Base-by-base conservation (phyloP, 2,329 filamentous ascomycete species). In the Colletotrichum sp. region DNA sequence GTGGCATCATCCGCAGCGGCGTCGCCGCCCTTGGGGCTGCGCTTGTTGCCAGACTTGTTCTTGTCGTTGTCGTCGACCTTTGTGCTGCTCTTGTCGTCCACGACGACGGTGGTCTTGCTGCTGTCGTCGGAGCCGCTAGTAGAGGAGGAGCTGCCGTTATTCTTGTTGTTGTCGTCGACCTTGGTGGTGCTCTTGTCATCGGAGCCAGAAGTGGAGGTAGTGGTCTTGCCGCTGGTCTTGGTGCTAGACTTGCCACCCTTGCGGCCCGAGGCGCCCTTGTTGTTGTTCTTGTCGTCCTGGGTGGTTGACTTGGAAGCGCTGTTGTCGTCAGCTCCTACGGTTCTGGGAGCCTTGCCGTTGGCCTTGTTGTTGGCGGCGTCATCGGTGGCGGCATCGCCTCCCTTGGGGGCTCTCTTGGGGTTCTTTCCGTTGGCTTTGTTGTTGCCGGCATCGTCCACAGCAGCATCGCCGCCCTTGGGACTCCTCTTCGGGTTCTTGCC, bases 111-210 rank as follows among this genome's bases (percentile, higher is more conserved):
- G 8, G 39, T 43, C 3, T 43, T 43, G 39, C 18, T 43, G 39
- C 18, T 43, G 39, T 43, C 39, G 18, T 43, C 39, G 39, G 39
- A n/a, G 39, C 39, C 39, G 39, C 39, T 43, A 18, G 39, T 43
- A 43, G 68, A 69, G 32, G 55, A 36, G 24, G 68, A 69, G 32
- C 70, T 73, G 21, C 24, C 69, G 66, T 70, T 73, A 43, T 67
- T 66, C 66, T 73, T 73, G 66, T 74, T 16, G 21, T 65, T 72
- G 32, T 48, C 39, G 14, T 61, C 30, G 8, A 30, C 30, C 26
- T 61, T 32, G 10, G 26, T 59, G n/a, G 39, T 48, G 39, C 39
- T 48, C 39, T 68, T 68, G n/a, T 52, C 36, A 9, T 64, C 68
- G 18, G 68, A 69, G 32, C 34, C 55, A 21, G 26, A 18, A 1